Conservation (phyloP, 768 basidiomycete genomes). For the Exidia glandulosa region DNA sequence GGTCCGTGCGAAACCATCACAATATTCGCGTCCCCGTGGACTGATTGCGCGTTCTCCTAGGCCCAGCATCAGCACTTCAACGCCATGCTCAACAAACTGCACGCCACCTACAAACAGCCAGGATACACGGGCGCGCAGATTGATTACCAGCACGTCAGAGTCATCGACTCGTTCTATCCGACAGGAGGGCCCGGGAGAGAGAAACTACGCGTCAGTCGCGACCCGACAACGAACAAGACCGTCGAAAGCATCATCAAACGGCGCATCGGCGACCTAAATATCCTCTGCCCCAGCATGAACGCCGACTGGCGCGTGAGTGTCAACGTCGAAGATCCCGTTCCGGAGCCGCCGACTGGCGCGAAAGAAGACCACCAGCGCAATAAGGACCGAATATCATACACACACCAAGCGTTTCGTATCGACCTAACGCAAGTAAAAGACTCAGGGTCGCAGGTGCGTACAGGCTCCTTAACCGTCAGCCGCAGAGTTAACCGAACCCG, state of each 20-base stretch:
- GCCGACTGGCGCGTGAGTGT: constrained; percentile 94
- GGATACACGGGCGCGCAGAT: constrained; percentile 44
- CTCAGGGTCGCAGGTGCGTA: not conserved
- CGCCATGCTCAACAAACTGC: constrained; percentile 72
- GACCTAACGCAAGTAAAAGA: constrained; percentile 82
- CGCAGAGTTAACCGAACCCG: not conserved
- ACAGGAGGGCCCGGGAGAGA: constrained; percentile 30
- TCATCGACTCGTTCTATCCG: constrained; percentile 70
- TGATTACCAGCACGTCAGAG: constrained; percentile 62
- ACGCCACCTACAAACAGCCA: constrained; percentile 41
- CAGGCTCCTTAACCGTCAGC: not conserved
- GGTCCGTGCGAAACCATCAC: constrained; percentile 34
- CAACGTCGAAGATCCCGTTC: constrained; percentile 75
- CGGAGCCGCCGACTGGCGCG: constrained; percentile 48
- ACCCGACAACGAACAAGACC: constrained; percentile 58
- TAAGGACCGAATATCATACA: constrained; percentile 89
- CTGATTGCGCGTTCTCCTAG: constrained; percentile 27
- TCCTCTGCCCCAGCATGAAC: constrained; percentile 66
- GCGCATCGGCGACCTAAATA: constrained; percentile 77
- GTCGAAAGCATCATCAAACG: constrained; percentile 67
- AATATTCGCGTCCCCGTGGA: constrained; percentile 12
- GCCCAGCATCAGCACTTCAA: constrained; percentile 84
- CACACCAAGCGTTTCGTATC: constrained; percentile 85
- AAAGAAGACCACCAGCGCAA: constrained; percentile 34
- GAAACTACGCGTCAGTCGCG: constrained; percentile 75